A percentile compares a stretch with the other conserved stretches of the same genome.
phyloP scores from a whole-genome alignment of 441 rosid genomes.

The Macaranga tanarius region DNA sequence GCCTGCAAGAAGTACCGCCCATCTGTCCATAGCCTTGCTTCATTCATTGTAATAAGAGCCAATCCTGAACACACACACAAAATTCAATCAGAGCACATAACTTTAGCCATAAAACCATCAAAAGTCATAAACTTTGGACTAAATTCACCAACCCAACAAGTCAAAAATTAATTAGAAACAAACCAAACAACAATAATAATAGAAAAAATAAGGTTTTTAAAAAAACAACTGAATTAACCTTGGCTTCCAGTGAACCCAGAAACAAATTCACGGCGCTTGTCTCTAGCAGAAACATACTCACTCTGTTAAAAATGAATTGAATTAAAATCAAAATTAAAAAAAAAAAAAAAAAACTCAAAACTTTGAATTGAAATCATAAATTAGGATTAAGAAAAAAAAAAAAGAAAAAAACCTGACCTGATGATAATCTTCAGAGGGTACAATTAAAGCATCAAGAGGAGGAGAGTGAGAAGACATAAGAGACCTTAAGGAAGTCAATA shows the following conservation, averaged over 20 bases:
- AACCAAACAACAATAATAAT: too few relatives aligned
- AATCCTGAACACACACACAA: slow-evolving; percentile 50
- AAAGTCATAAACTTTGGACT: too few relatives aligned
- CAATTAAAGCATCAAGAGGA: slow-evolving; percentile 79
- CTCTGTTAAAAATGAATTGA: slow-evolving; percentile 44
- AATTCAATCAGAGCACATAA: background rate
- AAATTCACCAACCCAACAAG: too few relatives aligned
- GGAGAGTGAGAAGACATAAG: slow-evolving; percentile 92
- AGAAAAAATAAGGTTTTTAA: too few relatives aligned
- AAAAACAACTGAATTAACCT: slow-evolving; percentile 38
- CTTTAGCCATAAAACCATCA: background rate
- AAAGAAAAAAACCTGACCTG: slow-evolving; percentile 63
- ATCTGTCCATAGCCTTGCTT: slow-evolving; percentile 91
- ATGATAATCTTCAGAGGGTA: slow-evolving; percentile 92
- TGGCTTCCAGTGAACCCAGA: slow-evolving; percentile 94
- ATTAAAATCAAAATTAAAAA: background rate
- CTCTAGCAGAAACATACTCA: slow-evolving; percentile 83
- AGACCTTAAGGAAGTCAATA: slow-evolving; percentile 66
- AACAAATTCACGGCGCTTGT: slow-evolving; percentile 81
- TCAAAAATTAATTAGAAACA: too few relatives aligned
- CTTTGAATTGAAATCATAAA: too few relatives aligned
- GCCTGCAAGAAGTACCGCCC: slow-evolving; percentile 95
- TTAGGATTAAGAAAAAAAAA: background rate
- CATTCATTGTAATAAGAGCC: slow-evolving; percentile 67
- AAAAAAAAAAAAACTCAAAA: background rate